Percentiles rank a stretch among this genome's conserved stretches.
Evolutionary conservation across 2,329 filamentous ascomycete genomes (phyloP).

Genomic region (Colletotrichum navitas): DNA sequence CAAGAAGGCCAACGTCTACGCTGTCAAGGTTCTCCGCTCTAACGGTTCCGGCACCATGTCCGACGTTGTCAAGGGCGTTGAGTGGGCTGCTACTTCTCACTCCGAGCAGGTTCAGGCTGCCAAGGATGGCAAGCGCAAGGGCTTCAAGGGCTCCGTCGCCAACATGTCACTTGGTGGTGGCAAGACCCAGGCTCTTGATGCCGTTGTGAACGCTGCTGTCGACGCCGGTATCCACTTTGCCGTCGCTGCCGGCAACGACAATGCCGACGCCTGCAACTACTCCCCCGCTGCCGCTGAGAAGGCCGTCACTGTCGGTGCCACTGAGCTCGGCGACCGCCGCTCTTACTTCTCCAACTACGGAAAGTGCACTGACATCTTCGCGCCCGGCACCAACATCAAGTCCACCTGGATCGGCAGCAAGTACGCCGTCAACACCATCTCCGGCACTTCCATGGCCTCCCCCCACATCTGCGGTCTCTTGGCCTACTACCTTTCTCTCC

Average conservation of each 20-base stretch:
- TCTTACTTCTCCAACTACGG: conserved; percentile 99
- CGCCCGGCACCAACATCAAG: conserved; percentile 94
- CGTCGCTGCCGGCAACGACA: conserved; percentile 98
- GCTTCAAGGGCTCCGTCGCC: conserved; percentile 98
- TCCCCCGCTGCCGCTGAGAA: conserved; percentile 93
- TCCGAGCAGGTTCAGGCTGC: conserved; percentile 79
- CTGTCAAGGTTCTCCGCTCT: conserved; percentile 97
- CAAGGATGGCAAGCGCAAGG: conserved; percentile 91
- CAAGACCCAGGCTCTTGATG: conserved; percentile 92
- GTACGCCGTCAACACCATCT: conserved; percentile 98
- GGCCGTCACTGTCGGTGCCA: conserved; percentile 95
- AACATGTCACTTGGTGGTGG: conserved; percentile 99
- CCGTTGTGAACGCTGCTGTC: conserved; percentile 94
- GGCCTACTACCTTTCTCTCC: conserved; percentile 97
- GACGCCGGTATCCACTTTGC: conserved; percentile 95
- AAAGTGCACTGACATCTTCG: conserved; percentile 99
- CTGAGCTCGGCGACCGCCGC: conserved; percentile 91
- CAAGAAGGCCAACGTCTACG: conserved; percentile 97
- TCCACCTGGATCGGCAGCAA: conserved; percentile 99
- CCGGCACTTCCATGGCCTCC: conserved; percentile 98
- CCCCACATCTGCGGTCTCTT: conserved; percentile 96
- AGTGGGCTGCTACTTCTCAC: conserved; percentile 90
- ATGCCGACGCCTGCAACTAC: conserved; percentile 99
- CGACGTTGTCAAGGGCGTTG: conserved; percentile 97
- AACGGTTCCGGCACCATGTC: conserved; percentile 99